Conservation (phyloP, 331 rosid species). For the Quercus phellos region DNA sequence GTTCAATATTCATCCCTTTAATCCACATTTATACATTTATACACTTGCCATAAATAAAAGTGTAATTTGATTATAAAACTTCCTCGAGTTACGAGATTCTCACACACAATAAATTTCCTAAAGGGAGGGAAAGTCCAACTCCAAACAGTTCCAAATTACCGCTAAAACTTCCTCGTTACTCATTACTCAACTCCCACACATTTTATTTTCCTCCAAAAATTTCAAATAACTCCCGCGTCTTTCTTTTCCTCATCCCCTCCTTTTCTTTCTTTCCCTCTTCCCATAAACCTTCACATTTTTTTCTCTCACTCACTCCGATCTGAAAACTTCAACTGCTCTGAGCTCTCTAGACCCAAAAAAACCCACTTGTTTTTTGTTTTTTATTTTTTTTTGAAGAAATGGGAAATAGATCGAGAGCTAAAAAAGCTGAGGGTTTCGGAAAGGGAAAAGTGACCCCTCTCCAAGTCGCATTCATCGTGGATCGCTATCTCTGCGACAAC, state of each 20-base stretch:
- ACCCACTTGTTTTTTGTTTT: neutral
- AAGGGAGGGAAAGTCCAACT: neutral
- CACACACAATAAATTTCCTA: too few relatives aligned
- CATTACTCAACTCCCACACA: too few relatives aligned
- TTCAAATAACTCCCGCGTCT: conserved; percentile 39
- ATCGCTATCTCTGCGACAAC: conserved; percentile 63
- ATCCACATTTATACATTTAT: too few relatives aligned
- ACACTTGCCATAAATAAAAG: too few relatives aligned
- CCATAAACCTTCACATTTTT: neutral
- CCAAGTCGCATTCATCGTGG: conserved; percentile 85
- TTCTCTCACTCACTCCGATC: neutral
- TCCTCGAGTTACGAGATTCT: too few relatives aligned
- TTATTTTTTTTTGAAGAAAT: conserved; percentile 22
- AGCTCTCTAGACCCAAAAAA: too few relatives aligned
- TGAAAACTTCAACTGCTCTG: neutral
- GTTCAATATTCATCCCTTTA: too few relatives aligned
- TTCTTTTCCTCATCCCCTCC: conserved; percentile 1
- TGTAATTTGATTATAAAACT: too few relatives aligned
- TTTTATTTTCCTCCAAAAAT: conserved; percentile 5
- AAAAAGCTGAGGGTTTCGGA: conserved; percentile 32
- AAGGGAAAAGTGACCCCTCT: conserved; percentile 61
- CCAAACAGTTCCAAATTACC: neutral
- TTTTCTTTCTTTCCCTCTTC: neutral
- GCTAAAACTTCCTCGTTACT: neutral
- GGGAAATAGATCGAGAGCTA: conserved; percentile 55